phyloP scores from a whole-genome alignment of 148 eudicot genomes.

The Rhododendron griersonianum region DNA sequence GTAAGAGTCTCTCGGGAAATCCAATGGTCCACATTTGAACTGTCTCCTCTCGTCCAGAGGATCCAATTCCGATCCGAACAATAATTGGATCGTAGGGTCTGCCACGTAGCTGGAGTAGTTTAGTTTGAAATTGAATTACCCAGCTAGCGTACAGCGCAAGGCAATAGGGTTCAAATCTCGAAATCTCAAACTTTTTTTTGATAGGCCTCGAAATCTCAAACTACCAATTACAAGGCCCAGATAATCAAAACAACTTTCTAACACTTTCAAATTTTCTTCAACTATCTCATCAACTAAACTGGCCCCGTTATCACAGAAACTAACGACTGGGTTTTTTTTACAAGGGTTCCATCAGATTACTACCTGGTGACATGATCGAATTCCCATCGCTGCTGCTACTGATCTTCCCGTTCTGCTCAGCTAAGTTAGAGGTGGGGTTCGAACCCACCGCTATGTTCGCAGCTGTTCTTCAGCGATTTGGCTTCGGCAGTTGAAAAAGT shows the following conservation, averaged over 20 bases:
- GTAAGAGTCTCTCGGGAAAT: too few relatives aligned
- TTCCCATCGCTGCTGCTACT: neutral
- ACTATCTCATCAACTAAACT: neutral
- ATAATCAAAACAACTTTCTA: neutral
- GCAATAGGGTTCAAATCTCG: neutral
- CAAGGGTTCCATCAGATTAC: neutral
- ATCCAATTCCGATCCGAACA: too few relatives aligned
- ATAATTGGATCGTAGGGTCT: neutral
- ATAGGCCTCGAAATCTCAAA: too few relatives aligned
- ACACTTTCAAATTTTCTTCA: neutral
- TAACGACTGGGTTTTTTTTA: neutral
- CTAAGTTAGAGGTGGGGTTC: neutral
- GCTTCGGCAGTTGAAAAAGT: neutral
- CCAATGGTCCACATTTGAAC: neutral
- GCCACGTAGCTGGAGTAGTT: neutral
- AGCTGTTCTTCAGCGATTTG: too few relatives aligned
- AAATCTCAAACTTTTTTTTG: too few relatives aligned
- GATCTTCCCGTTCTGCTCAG: neutral
- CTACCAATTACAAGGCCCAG: neutral
- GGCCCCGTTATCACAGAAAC: neutral
- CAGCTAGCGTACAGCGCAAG: neutral
- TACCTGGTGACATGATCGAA: conserved; percentile 79
- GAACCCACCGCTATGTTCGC: conserved; percentile 10
- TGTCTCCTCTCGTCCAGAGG: too few relatives aligned
- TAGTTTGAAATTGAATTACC: neutral